Evolutionary conservation across 2,329 filamentous ascomycete species (phyloP).

Genomic region (Pseudogymnoascus sp.): DNA sequence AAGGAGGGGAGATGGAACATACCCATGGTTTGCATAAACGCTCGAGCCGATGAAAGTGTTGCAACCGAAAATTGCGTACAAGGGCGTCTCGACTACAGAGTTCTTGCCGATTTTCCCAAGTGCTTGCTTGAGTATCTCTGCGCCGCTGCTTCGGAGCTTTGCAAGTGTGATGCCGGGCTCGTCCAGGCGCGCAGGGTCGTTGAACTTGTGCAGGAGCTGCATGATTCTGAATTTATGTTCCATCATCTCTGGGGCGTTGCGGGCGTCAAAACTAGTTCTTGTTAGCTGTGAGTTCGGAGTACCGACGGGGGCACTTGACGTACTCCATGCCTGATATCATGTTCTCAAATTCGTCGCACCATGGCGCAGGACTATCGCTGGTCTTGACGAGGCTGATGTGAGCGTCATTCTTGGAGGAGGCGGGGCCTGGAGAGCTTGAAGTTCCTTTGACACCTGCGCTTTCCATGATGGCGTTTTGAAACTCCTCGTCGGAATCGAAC

Average conservation of each 20-base stretch:
- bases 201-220: conserved; percentile 17
- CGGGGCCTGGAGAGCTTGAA: neutral
- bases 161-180: conserved; percentile 16
- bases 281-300: neutral
- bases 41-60: conserved; percentile 19
- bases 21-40: conserved; percentile 22
- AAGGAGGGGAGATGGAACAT: neutral
- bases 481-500: conserved; percentile 5
- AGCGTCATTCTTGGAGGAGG: neutral
- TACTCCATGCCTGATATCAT: conserved; percentile 24
- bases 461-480: conserved; percentile 2
- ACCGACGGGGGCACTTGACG: neutral
- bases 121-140: conserved; percentile 14
- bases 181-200: conserved; percentile 17
- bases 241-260: conserved; percentile 12
- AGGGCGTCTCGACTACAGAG: conserved; percentile 19
- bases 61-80: conserved; percentile 22
- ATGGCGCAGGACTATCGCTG: conserved; percentile 11
- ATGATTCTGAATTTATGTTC: conserved; percentile 13
- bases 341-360: conserved; percentile 20
- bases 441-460: conserved; percentile 1
- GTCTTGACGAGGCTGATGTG: conserved; percentile 8
- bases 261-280: neutral
- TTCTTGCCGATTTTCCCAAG: conserved; percentile 17
- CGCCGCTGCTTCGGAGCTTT: conserved; percentile 15